Evolutionary conservation across 768 basidiomycete genomes (phyloP).

Genomic region (Amanita fuliginea): DNA sequence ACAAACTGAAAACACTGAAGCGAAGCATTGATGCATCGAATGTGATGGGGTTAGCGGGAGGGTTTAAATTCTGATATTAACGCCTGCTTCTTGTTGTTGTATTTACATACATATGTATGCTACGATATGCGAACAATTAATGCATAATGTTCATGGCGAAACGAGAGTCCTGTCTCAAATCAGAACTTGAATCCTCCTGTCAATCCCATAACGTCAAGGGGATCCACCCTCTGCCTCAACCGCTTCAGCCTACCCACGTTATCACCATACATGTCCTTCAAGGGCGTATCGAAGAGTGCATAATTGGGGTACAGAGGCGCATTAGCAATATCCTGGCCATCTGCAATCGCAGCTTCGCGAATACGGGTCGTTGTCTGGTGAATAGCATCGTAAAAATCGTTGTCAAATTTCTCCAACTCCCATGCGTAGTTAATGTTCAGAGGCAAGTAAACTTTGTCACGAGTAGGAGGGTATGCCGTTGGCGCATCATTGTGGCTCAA

Average conservation of each 20-base stretch:
- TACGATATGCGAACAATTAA: too few relatives aligned
- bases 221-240: constrained; percentile 31
- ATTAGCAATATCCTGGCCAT: constrained; percentile 26
- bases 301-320: constrained; percentile 25
- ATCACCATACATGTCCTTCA: constrained; percentile 30
- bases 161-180: background rate
- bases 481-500: constrained; percentile 23
- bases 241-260: constrained; percentile 23
- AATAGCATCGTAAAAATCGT: constrained; percentile 21
- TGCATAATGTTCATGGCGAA: too few relatives aligned
- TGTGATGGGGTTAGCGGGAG: constrained; percentile 43
- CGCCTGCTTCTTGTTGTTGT: background rate
- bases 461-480: constrained; percentile 34
- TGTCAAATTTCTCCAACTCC: constrained; percentile 11
- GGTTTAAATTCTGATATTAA: constrained; percentile 29
- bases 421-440: constrained; percentile 18
- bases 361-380: constrained; percentile 24
- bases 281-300: constrained; percentile 30
- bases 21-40: constrained; percentile 30
- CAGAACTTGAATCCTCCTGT: constrained; percentile 40
- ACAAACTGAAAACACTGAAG: constrained; percentile 22
- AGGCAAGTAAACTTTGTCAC: constrained; percentile 15
- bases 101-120: too few relatives aligned
- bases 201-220: constrained; percentile 37
- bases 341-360: constrained; percentile 17